These are phyloP conservation scores for Tolypocladium ophioglossoides DNA, from an alignment of 2,329 filamentous ascomycete species.

Conservation along the genomic window DNA sequence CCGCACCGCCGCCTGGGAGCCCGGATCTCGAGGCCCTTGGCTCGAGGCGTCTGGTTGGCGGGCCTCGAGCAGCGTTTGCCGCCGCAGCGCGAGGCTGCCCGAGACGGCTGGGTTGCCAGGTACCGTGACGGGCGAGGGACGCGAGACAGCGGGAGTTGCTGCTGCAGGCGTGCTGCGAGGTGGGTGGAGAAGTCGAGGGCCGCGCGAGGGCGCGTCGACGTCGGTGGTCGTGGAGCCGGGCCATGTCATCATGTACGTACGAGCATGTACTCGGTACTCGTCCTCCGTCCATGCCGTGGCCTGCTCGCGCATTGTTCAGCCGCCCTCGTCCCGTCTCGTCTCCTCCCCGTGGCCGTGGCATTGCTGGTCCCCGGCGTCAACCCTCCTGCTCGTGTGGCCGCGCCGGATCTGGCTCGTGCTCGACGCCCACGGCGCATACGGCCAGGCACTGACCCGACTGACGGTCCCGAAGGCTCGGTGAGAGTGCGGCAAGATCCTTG, in stretches of 20 bases:
- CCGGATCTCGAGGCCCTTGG: neutral
- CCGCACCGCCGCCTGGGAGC: too few relatives aligned
- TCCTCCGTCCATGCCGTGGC: neutral
- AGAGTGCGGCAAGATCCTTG: slow-evolving; percentile 12
- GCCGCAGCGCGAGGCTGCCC: neutral
- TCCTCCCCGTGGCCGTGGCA: neutral
- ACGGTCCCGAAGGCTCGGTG: slow-evolving; percentile 7
- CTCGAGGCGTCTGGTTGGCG: neutral
- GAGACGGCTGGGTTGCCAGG: neutral
- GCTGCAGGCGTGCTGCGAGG: slow-evolving; percentile 4
- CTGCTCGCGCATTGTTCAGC: too few relatives aligned
- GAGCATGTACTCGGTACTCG: too few relatives aligned
- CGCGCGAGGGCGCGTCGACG: neutral
- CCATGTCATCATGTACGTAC: neutral
- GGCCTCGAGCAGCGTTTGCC: neutral
- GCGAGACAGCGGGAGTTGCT: slow-evolving; percentile 2
- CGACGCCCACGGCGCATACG: neutral
- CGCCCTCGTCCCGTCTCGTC: neutral
- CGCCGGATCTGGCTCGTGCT: neutral
- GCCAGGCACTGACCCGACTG: neutral
- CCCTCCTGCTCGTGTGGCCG: neutral
- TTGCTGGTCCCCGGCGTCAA: neutral
- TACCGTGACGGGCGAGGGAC: slow-evolving; percentile 4
- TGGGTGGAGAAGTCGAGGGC: slow-evolving; percentile 4
- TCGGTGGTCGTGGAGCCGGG: neutral